Conservation (phyloP, 768 basidiomycete genomes). For the Tylopilus plumbeoviolaceoides region DNA sequence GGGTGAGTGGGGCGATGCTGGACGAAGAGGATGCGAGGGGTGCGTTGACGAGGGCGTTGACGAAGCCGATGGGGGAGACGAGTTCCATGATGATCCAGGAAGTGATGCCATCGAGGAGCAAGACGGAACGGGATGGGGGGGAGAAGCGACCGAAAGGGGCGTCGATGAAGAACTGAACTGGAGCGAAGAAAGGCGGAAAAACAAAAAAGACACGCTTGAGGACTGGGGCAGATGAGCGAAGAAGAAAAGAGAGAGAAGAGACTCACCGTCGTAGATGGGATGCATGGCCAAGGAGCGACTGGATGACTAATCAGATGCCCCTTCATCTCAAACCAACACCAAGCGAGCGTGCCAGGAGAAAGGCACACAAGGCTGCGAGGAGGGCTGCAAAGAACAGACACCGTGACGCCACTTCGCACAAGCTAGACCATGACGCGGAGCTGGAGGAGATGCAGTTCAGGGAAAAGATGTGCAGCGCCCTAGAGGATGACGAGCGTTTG, state of each 20-base stretch:
- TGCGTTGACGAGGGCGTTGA: slow-evolving; percentile 44
- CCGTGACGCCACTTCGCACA: slow-evolving; percentile 5
- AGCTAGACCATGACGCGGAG: slow-evolving; percentile 45
- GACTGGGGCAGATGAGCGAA: slow-evolving; percentile 18
- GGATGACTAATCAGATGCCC: slow-evolving; percentile 33
- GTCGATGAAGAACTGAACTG: slow-evolving; percentile 49
- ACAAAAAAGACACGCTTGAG: slow-evolving; percentile 46
- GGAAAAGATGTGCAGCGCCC: slow-evolving; percentile 68
- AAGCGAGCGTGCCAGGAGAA: slow-evolving; percentile 37
- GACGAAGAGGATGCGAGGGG: slow-evolving; percentile 41
- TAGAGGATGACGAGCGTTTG: slow-evolving; percentile 68
- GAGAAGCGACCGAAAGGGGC: slow-evolving; percentile 83
- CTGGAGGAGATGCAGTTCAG: slow-evolving; percentile 64
- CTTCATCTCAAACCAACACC: slow-evolving; percentile 62
- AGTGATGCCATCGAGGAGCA: slow-evolving; percentile 55
- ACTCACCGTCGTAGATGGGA: slow-evolving; percentile 24
- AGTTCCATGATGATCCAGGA: slow-evolving; percentile 83
- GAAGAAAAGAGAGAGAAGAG: neutral
- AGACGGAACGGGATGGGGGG: slow-evolving; percentile 38
- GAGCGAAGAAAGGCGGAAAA: slow-evolving; percentile 33
- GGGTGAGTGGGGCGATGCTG: slow-evolving; percentile 28
- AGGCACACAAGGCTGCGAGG: slow-evolving; percentile 40
- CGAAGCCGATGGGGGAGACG: slow-evolving; percentile 53
- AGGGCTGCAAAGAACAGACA: slow-evolving; percentile 26
- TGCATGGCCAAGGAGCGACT: slow-evolving; percentile 10